Evolutionary conservation across 257 asterid species (phyloP), one percentile per base, ranked within the genome.

Genomic region (Anisodus tanguticus): DNA sequence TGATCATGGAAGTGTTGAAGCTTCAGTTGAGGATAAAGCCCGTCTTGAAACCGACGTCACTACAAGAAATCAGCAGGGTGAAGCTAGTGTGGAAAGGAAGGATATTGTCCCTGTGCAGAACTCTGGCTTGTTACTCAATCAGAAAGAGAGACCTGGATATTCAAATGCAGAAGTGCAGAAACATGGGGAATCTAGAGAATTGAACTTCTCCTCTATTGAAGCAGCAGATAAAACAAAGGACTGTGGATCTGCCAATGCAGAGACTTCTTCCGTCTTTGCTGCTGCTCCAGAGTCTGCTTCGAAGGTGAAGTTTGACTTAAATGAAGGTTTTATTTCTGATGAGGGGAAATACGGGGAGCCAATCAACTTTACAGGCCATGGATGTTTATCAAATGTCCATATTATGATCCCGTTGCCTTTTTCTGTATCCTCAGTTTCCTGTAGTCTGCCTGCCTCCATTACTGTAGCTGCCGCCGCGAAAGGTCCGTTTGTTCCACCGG

Each of bases 381-480:
- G 86, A 49, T 63, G 86, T 85, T 62, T 91, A 71, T 68, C 91
- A 51, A 49, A 88, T 57, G 87, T 84, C 88, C 89, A 87, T 37
- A 39, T 88, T 77, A 70, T 86, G 78, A 91, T 70, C 83, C 70
- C 86, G 1, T 81, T 85, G 39, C 85, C 89, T 58, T 87, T 87
- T 85, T 82, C 92, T 66, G 83, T 87, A 31, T 86, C 88, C 82
- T 86, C 90, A 67, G 54, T 88, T 66, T 89, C 89, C 15, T 55
- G 83, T 86, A 68, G 81, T 53, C 89, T 91, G 84, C 88, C 97
- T 87, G 87, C 93, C 83, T 91, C 99, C 81, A 54, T 94, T 60
- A 95, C 98, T 0, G 95, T 93, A 76, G 95, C 97, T 43, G 94
- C 99, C 79, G 97, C 99, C 35, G 97, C 98, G 15, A 93, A 92